Percentiles rank a stretch among this genome's conserved stretches.
These are phyloP conservation scores for Xylariaceae sp. DNA, from an alignment of 2,329 filamentous ascomycete genomes.

Conservation along the genomic window DNA sequence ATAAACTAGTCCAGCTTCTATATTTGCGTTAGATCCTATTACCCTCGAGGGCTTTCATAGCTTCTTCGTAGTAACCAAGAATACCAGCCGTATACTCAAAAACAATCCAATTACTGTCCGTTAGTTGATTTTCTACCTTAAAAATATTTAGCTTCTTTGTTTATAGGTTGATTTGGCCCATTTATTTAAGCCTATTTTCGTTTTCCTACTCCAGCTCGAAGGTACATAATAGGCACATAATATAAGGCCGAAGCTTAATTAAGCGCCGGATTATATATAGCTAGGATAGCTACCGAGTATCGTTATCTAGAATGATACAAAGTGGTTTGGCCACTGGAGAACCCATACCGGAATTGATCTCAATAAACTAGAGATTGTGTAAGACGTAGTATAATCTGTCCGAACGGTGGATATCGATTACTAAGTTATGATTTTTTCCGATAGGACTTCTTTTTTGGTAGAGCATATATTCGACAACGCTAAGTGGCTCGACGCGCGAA, in stretches of 20 bases:
- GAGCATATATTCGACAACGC: too few relatives aligned
- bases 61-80: background rate
- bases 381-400: too few relatives aligned
- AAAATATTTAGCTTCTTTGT: background rate
- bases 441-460: too few relatives aligned
- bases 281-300: constrained; percentile 1
- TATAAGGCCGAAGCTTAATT: background rate
- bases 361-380: too few relatives aligned
- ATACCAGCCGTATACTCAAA: background rate
- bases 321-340: too few relatives aligned
- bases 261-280: background rate
- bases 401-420: too few relatives aligned
- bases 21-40: background rate
- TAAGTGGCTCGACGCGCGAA: too few relatives aligned
- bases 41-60: background rate
- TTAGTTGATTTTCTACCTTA: background rate
- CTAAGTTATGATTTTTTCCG: too few relatives aligned
- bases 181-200: background rate
- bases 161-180: background rate
- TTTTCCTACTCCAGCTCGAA: background rate
- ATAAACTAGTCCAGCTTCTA: background rate
- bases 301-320: background rate
- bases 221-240: background rate
- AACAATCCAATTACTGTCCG: background rate
- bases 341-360: too few relatives aligned